Evolutionary conservation across 1,284 basidiomycete species (phyloP), one percentile per base, ranked within the genome.

Genomic region (Coniferiporia sulphurascens): DNA sequence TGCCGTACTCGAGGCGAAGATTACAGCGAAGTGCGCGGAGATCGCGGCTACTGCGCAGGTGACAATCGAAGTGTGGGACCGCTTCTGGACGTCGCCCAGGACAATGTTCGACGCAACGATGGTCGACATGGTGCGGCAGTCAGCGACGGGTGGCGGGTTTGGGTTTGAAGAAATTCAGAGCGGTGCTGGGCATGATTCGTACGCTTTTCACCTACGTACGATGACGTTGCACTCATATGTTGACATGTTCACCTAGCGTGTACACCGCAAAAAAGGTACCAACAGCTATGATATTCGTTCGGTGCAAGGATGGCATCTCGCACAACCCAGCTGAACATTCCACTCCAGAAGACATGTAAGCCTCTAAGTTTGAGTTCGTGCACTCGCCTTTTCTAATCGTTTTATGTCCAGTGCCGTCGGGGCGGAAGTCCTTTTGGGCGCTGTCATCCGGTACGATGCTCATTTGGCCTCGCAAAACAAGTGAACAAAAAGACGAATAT

Each of bases 201-300:
- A 15, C 15, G 60, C 60, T 57, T 5, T 21, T 51, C n/a, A 15
- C 10, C 35, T 35, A 4, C 32, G 46, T n/a, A 45, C 13, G 6
- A 12, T 61, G 21, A 27, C 34, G 22, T 10, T 49, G 19, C 36
- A 9, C 7, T 19, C 48, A 21, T 22, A 3, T 10, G 32, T 22
- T 45, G n/a, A 44, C 34, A 46, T 3, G 13, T 15, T 35, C 1
- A 13, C n/a, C n/a, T 49, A 67, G 66, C 34, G 65, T 65, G 43
- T 63, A 65, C 46, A 61, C 65, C 12, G 54, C 62, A 1, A 56
- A 45, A 15, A 59, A 58, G 19, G 64, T 66, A 43, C 67, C 67
- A 6, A 67, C 67, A 1, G 58, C 67, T 12, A 69, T 69, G 67
- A 62, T 69, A 36, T 69, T 69, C 51, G 61, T 67, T 13, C 63